These are phyloP conservation scores for Kitagawia praeruptora DNA, from an alignment of 129 eudicot species.

Conservation along the genomic window DNA sequence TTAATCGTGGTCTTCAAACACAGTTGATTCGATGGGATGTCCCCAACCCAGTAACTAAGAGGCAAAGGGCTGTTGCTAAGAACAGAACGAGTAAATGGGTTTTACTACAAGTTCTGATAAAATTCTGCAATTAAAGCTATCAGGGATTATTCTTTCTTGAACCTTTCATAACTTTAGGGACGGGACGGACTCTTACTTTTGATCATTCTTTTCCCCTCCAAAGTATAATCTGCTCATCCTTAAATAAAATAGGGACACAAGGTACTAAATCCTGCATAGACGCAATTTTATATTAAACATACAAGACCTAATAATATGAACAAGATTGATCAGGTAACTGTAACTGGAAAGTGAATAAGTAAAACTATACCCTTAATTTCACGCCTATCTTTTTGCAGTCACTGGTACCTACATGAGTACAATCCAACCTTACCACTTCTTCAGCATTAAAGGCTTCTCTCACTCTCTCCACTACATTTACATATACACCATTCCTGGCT, in stretches of 20 bases:
- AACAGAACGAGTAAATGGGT: no score
- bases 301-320: neutral
- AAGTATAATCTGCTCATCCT: slow-evolving; percentile 77
- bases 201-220: slow-evolving; percentile 63
- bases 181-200: neutral
- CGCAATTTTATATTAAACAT: slow-evolving; percentile 7
- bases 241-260: slow-evolving; percentile 80
- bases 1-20: no score
- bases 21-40: no score
- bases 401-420: slow-evolving; percentile 67
- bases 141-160: neutral
- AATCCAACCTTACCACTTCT: slow-evolving; percentile 72
- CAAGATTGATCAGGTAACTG: no score
- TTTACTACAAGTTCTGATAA: neutral
- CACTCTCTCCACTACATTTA: slow-evolving; percentile 74
- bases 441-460: slow-evolving; percentile 62
- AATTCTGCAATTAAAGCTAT: neutral
- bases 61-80: no score
- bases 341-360: neutral
- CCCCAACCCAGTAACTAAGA: no score
- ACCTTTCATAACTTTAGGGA: neutral
- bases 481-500: slow-evolving; percentile 94
- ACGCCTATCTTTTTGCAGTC: slow-evolving; percentile 91
- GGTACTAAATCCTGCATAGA: slow-evolving; percentile 74
- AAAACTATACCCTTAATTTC: slow-evolving; percentile 58